Conservation (phyloP, 306 rosid species). For the Rosa chinensis region DNA sequence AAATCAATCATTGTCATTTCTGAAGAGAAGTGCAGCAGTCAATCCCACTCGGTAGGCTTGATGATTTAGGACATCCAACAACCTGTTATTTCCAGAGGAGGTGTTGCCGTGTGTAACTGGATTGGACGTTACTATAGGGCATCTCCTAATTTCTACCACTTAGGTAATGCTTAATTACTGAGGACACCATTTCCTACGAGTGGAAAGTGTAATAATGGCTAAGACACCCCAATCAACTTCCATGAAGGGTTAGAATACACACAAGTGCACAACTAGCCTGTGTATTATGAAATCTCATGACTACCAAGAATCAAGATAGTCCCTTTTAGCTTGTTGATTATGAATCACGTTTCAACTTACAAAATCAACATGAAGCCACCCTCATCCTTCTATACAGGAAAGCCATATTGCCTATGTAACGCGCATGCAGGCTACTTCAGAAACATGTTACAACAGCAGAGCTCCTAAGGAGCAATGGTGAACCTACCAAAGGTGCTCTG, state of each 20-base stretch:
- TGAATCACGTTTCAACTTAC: not conserved
- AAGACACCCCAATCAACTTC: not conserved
- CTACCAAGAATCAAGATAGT: slow-evolving; percentile 3
- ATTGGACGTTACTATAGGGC: not conserved
- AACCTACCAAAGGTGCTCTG: not conserved
- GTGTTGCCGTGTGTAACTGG: not conserved
- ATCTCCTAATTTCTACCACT: not conserved
- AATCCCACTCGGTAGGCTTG: not conserved
- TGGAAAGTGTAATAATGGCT: not conserved
- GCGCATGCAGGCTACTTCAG: not conserved
- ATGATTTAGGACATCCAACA: not conserved
- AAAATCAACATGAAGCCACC: not conserved
- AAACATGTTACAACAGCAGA: not conserved
- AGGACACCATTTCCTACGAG: not conserved
- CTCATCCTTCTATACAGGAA: not conserved
- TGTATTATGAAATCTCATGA: not conserved
- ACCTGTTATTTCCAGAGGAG: not conserved
- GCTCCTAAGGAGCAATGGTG: not conserved
- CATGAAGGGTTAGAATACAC: not conserved
- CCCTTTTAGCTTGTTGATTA: not conserved
- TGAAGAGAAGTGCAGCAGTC: not conserved
- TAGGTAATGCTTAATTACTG: not conserved
- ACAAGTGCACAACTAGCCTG: not conserved
- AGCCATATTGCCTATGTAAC: not conserved
- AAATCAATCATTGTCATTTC: not conserved